Evolutionary conservation across 148 eudicot species (phyloP).

Genomic region (Salicornia ramosissima): DNA sequence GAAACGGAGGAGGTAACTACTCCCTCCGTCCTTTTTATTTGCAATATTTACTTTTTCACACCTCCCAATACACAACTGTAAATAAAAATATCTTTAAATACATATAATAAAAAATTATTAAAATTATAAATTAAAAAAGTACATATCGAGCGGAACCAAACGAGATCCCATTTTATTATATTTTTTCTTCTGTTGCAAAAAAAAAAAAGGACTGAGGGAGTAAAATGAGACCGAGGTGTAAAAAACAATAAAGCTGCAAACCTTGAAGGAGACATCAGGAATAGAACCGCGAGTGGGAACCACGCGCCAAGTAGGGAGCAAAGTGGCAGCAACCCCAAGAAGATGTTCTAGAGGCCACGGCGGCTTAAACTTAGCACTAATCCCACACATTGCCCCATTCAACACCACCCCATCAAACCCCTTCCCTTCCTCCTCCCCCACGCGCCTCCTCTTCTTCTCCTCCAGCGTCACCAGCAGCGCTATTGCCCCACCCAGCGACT

Average conservation of each 20-base stretch:
- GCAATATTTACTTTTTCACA: too few relatives aligned
- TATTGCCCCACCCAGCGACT: conserved; percentile 94
- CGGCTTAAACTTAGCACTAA: conserved; percentile 85
- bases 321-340: conserved; percentile 52
- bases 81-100: too few relatives aligned
- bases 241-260: neutral
- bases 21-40: too few relatives aligned
- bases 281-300: conserved; percentile 89
- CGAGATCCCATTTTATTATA: too few relatives aligned
- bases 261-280: conserved; percentile 77
- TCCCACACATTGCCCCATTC: conserved; percentile 96
- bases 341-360: conserved; percentile 94
- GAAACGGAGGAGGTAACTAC: too few relatives aligned
- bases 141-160: too few relatives aligned
- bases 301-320: conserved; percentile 80
- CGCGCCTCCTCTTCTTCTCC: conserved; percentile 45
- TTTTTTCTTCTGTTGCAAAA: too few relatives aligned
- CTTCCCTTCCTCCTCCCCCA: conserved; percentile 24
- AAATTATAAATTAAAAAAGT: too few relatives aligned
- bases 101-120: too few relatives aligned
- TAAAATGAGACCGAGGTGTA: too few relatives aligned
- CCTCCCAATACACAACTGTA: too few relatives aligned
- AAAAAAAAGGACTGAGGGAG: too few relatives aligned
- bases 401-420: conserved; percentile 67
- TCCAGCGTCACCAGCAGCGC: conserved; percentile 59